A percentile compares a stretch with the other conserved stretches of the same genome.
Evolutionary conservation across 2,329 filamentous ascomycete genomes (phyloP).

Genomic region (Fusarium praegraminearum): DNA sequence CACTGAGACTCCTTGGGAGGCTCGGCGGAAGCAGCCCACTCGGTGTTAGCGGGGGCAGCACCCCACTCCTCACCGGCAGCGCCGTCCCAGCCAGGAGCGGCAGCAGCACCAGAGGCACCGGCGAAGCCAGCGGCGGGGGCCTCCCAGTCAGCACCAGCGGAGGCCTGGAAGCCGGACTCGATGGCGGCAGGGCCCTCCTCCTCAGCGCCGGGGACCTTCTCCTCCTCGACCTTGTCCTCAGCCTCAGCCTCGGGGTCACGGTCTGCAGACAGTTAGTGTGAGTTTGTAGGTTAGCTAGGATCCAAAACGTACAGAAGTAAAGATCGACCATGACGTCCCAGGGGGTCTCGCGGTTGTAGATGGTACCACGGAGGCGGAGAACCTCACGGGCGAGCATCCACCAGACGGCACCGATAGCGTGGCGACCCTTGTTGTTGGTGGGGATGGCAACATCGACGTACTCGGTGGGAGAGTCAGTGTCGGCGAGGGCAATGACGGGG

Average conservation of each 20-base stretch:
- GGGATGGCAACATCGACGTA: slow-evolving; percentile 99
- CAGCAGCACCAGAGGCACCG: slow-evolving; percentile 63
- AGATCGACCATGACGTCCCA: slow-evolving; percentile 99
- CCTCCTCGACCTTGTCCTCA: slow-evolving; percentile 95
- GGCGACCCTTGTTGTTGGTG: slow-evolving; percentile 99
- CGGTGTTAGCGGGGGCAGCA: slow-evolving; percentile 71
- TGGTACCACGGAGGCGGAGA: slow-evolving; percentile 96
- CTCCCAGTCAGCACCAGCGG: slow-evolving; percentile 82
- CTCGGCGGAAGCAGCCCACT: slow-evolving; percentile 75
- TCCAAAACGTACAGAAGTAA: slow-evolving; percentile 84
- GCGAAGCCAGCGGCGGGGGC: slow-evolving; percentile 78
- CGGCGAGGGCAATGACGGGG: slow-evolving; percentile 98
- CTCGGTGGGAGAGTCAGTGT: slow-evolving; percentile 99
- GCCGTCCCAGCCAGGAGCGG: slow-evolving; percentile 67
- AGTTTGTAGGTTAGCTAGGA: neutral
- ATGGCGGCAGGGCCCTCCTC: slow-evolving; percentile 84
- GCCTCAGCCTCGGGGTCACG: slow-evolving; percentile 99
- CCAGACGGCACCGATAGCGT: slow-evolving; percentile 98
- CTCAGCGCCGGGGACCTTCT: slow-evolving; percentile 88
- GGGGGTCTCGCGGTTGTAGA: slow-evolving; percentile 93
- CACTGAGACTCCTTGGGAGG: slow-evolving; percentile 68
- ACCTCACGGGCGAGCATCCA: slow-evolving; percentile 99
- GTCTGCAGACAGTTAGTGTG: slow-evolving; percentile 64
- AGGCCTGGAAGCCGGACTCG: slow-evolving; percentile 79
- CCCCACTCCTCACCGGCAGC: slow-evolving; percentile 73